A percentile compares a stretch with the other conserved stretches of the same genome.
phyloP scores from a whole-genome alignment of 2,329 filamentous ascomycete genomes.

The Diaporthe longicolla region DNA sequence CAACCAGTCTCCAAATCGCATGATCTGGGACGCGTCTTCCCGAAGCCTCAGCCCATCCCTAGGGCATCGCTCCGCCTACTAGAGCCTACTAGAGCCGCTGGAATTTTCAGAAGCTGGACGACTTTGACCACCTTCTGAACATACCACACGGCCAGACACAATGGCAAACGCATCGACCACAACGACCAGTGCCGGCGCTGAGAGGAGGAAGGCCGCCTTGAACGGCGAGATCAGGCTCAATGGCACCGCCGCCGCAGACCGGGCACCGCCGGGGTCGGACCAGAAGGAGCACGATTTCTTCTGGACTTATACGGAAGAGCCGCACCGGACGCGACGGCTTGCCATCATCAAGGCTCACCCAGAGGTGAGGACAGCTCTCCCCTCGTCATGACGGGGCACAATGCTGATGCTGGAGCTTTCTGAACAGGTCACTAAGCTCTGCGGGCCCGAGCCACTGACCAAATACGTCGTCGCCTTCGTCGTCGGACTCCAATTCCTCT shows the following conservation, averaged over 20 bases:
- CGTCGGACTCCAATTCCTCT: slow-evolving; percentile 83
- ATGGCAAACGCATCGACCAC: slow-evolving; percentile 50
- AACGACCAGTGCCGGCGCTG: slow-evolving; percentile 46
- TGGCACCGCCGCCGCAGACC: slow-evolving; percentile 47
- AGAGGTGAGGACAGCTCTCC: slow-evolving; percentile 73
- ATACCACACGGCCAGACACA: slow-evolving; percentile 28
- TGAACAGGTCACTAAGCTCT: slow-evolving; percentile 92
- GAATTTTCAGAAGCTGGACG: slow-evolving; percentile 12
- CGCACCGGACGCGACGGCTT: slow-evolving; percentile 89
- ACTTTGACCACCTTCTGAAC: slow-evolving; percentile 6
- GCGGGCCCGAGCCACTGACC: slow-evolving; percentile 93
- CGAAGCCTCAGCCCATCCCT: slow-evolving; percentile 39
- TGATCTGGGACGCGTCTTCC: slow-evolving; percentile 40
- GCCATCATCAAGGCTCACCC: slow-evolving; percentile 99
- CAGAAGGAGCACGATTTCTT: slow-evolving; percentile 78
- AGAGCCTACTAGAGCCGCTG: slow-evolving; percentile 24
- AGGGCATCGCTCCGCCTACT: slow-evolving; percentile 15
- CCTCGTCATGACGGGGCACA: not conserved
- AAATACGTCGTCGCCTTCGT: slow-evolving; percentile 92
- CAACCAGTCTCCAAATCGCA: slow-evolving; percentile 39
- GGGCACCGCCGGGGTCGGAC: slow-evolving; percentile 58
- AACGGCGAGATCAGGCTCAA: slow-evolving; percentile 36
- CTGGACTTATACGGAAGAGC: slow-evolving; percentile 99
- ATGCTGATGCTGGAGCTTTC: slow-evolving; percentile 19
- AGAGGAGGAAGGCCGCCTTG: slow-evolving; percentile 46